Evolutionary conservation across 345 rosid species (phyloP).

Genomic region (Viola odorata): DNA sequence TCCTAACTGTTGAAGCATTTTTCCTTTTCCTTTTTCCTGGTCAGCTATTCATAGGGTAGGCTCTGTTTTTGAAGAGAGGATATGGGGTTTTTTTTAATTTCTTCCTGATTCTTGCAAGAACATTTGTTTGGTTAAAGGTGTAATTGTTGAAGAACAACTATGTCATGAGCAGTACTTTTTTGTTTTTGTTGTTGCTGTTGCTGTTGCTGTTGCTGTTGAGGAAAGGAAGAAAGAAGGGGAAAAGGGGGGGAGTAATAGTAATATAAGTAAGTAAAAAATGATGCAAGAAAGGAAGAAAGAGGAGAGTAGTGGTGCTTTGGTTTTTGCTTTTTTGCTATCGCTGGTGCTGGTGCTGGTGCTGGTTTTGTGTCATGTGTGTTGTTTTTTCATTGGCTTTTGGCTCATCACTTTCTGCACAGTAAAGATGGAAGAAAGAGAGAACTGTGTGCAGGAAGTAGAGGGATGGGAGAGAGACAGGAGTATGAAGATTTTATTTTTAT

Average conservation of each 20-base stretch:
- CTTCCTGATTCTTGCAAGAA: not conserved
- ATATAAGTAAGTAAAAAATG: too few relatives aligned
- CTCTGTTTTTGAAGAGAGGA: not conserved
- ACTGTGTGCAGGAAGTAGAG: not conserved
- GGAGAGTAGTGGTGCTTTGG: slow-evolving; percentile 3
- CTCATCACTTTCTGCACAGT: slow-evolving; percentile 34
- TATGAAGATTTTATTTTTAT: not conserved
- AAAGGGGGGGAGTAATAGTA: not conserved
- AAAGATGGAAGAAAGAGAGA: not conserved
- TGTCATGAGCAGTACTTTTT: too few relatives aligned
- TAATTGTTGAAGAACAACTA: not conserved
- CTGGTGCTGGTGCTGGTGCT: slow-evolving; percentile 6
- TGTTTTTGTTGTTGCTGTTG: too few relatives aligned
- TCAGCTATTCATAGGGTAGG: not conserved
- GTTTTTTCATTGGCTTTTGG: slow-evolving; percentile 39
- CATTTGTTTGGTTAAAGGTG: not conserved
- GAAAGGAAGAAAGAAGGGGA: not conserved
- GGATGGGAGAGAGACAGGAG: not conserved
- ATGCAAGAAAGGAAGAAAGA: too few relatives aligned
- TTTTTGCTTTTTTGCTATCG: slow-evolving; percentile 8
- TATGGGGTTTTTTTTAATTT: not conserved
- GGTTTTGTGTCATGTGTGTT: slow-evolving; percentile 7
- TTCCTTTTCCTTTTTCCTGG: not conserved
- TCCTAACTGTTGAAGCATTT: slow-evolving; percentile 31
- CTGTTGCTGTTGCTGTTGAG: too few relatives aligned